phyloP scores from a whole-genome alignment of 805 yeast species.

The Lachancea quebecensis region DNA sequence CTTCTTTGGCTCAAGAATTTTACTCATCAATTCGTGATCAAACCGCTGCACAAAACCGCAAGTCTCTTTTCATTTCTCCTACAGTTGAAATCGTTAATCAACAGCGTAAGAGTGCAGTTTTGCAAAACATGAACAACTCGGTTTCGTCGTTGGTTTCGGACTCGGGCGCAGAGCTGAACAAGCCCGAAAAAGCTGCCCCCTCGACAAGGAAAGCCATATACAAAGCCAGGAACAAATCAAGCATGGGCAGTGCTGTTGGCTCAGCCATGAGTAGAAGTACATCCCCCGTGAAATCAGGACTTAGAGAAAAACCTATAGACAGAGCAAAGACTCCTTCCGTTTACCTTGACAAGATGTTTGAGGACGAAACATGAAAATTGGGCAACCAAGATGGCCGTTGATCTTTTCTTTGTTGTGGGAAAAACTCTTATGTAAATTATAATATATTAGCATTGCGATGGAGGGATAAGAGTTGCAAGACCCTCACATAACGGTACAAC shows the following conservation, averaged over 20 bases:
- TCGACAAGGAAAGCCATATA: constrained; percentile 32
- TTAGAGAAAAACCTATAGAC: not conserved
- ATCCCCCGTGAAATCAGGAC: not conserved
- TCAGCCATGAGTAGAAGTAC: constrained; percentile 7
- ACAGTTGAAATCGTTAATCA: constrained; percentile 65
- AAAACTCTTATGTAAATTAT: constrained; percentile 3
- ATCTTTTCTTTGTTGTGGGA: not conserved
- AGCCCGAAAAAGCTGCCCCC: constrained; percentile 27
- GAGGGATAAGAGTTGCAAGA: not conserved
- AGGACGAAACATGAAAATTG: constrained; percentile 3
- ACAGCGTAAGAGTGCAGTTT: constrained; percentile 30
- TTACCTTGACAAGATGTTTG: constrained; percentile 25
- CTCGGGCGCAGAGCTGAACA: constrained; percentile 11
- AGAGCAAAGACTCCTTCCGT: constrained; percentile 22
- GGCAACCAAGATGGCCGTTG: not conserved
- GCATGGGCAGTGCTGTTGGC: constrained; percentile 25
- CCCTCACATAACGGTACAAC: constrained; percentile 38
- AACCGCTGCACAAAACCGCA: constrained; percentile 21
- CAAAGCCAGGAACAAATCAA: constrained; percentile 36
- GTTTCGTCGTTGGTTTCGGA: constrained; percentile 13
- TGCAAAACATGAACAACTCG: constrained; percentile 13
- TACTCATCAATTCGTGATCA: constrained; percentile 16
- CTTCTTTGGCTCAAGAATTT: constrained; percentile 2
- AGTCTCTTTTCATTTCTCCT: constrained; percentile 65
- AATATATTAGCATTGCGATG: not conserved